A percentile compares a stretch with the other conserved stretches of the same genome.
phyloP scores from a whole-genome alignment of 2,329 filamentous ascomycete genomes.

The Phaeosphaeria sp. region DNA sequence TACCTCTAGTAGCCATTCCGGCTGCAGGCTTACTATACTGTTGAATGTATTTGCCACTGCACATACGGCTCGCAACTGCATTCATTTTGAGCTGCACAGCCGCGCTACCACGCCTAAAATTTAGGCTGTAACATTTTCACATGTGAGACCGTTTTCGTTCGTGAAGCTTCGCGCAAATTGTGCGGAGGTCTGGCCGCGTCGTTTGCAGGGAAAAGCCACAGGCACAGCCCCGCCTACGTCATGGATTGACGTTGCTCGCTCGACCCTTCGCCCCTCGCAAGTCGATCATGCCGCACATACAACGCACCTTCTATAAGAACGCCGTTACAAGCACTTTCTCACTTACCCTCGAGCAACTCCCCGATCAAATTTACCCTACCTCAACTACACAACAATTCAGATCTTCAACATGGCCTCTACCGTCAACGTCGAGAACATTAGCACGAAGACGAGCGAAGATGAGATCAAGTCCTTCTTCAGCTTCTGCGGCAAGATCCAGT shows the following conservation, averaged over 20 bases:
- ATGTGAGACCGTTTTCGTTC: conserved; percentile 16
- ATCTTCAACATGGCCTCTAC: conserved; percentile 62
- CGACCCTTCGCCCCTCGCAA: conserved; percentile 22
- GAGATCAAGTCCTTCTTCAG: conserved; percentile 97
- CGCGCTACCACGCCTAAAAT: neutral
- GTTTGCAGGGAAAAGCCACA: conserved; percentile 10
- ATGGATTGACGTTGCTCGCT: conserved; percentile 12
- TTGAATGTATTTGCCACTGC: neutral
- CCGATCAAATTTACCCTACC: conserved; percentile 6
- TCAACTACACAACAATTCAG: conserved; percentile 9
- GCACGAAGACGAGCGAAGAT: conserved; percentile 79
- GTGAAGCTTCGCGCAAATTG: conserved; percentile 28
- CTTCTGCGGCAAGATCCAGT: conserved; percentile 91
- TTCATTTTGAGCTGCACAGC: neutral
- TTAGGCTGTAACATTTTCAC: conserved; percentile 7
- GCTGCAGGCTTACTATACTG: neutral
- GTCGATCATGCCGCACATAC: conserved; percentile 7
- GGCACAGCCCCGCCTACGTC: conserved; percentile 32
- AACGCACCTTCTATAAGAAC: conserved; percentile 19
- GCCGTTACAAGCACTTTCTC: neutral
- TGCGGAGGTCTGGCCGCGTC: conserved; percentile 18
- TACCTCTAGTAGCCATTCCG: neutral
- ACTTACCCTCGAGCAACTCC: neutral
- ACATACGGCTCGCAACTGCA: neutral
- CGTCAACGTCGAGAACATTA: conserved; percentile 91